Conservation (phyloP, 148 eudicot genomes). For the Rhododendron mucronatum region DNA sequence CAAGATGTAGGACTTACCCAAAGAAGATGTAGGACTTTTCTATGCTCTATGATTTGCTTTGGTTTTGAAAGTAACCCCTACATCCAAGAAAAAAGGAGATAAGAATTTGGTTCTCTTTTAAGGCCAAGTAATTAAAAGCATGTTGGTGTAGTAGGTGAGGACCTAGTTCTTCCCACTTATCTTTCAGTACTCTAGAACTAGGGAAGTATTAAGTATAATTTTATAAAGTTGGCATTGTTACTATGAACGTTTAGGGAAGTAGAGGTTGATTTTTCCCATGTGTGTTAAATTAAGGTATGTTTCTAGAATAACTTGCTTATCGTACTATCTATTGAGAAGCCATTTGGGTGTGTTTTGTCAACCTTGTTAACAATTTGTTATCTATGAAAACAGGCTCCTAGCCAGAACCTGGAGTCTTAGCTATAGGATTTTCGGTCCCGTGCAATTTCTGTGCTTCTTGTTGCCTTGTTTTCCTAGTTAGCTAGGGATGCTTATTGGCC, state of each 20-base stretch:
- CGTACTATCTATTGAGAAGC: background rate
- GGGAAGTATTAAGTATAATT: background rate
- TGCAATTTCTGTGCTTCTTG: too few relatives aligned
- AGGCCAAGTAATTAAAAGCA: background rate
- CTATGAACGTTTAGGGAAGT: background rate
- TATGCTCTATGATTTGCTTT: background rate
- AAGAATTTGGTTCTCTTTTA: background rate
- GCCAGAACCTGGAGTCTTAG: too few relatives aligned
- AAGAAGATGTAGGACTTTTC: too few relatives aligned
- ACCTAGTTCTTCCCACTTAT: background rate
- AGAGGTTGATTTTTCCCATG: background rate
- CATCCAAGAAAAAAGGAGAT: background rate
- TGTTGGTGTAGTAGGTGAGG: background rate
- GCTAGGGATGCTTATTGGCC: background rate
- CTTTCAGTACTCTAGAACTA: background rate
- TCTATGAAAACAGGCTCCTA: background rate
- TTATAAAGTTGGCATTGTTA: background rate
- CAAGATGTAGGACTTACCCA: background rate
- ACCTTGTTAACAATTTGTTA: background rate
- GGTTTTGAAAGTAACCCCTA: background rate
- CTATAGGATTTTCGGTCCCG: too few relatives aligned
- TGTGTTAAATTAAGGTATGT: background rate
- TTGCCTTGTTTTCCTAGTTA: too few relatives aligned
- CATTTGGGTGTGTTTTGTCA: background rate
- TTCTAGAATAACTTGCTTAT: background rate